Evolutionary conservation across 306 rosid genomes (phyloP).

Genomic region (Styphnolobium japonicum): DNA sequence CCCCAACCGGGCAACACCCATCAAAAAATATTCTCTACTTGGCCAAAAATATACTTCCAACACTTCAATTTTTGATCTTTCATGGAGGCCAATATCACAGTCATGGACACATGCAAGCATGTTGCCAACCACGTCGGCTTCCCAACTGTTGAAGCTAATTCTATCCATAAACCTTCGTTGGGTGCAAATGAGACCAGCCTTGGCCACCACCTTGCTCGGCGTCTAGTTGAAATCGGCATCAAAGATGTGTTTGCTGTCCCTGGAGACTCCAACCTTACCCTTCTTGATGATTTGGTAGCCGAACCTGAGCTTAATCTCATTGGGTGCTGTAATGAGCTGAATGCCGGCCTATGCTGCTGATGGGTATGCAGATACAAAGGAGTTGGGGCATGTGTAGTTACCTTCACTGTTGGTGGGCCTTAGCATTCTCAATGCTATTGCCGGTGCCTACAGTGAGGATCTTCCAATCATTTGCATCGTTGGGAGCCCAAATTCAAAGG

Average conservation of each 20-base stretch:
- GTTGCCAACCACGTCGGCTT: not conserved
- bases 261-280: not conserved
- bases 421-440: slow-evolving; percentile 17
- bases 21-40: too few relatives aligned
- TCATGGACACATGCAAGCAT: not conserved
- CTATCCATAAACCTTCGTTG: not conserved
- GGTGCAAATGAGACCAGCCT: not conserved
- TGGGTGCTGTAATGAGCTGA: slow-evolving; percentile 36
- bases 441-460: slow-evolving; percentile 29
- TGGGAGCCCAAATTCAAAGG: slow-evolving; percentile 12
- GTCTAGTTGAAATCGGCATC: slow-evolving; percentile 24
- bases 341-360: slow-evolving; percentile 34
- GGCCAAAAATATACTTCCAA: too few relatives aligned
- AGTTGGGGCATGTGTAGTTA: slow-evolving; percentile 13
- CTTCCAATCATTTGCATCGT: slow-evolving; percentile 25
- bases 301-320: slow-evolving; percentile 13
- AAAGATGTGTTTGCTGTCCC: slow-evolving; percentile 26
- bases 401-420: slow-evolving; percentile 22
- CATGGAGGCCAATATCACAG: not conserved
- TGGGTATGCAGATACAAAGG: slow-evolving; percentile 31
- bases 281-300: not conserved
- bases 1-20: too few relatives aligned
- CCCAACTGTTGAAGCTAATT: not conserved
- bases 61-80: too few relatives aligned
- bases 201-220: slow-evolving; percentile 13